phyloP scores from a whole-genome alignment of 768 basidiomycete genomes.

The Boletus coccyginus region DNA sequence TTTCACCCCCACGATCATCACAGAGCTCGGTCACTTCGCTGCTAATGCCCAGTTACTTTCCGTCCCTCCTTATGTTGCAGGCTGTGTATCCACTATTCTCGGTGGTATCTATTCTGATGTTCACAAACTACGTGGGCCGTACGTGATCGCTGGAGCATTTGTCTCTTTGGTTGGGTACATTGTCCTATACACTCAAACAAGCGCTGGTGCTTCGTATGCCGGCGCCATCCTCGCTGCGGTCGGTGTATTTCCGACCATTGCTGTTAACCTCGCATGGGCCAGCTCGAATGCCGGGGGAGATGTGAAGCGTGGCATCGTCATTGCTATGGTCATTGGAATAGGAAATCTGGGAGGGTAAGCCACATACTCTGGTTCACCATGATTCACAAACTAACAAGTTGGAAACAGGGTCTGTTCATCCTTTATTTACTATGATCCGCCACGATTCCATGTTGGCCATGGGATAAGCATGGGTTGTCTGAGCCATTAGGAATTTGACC shows the following conservation, averaged over 20 bases:
- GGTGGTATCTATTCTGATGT: constrained; percentile 44
- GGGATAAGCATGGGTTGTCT: constrained; percentile 38
- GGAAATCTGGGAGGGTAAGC: constrained; percentile 54
- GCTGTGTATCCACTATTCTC: constrained; percentile 42
- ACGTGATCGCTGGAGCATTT: constrained; percentile 40
- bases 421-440: constrained; percentile 39
- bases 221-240: constrained; percentile 49
- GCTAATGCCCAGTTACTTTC: constrained; percentile 49
- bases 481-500: too few species aligned
- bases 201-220: constrained; percentile 35
- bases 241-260: constrained; percentile 52
- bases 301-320: constrained; percentile 46
- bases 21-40: constrained; percentile 48
- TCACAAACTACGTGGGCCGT: constrained; percentile 45
- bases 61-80: constrained; percentile 48
- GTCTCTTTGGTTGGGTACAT: constrained; percentile 52
- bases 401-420: constrained; percentile 38
- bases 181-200: constrained; percentile 38
- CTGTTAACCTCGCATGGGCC: constrained; percentile 51
- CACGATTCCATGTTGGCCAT: constrained; percentile 37
- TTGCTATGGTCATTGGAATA: constrained; percentile 53
- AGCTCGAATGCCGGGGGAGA: constrained; percentile 56
- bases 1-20: constrained; percentile 51
- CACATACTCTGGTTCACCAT: constrained; percentile 12
- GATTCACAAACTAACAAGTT: neutral